A percentile compares a stretch with the other conserved stretches of the same genome.
Evolutionary conservation across 2,329 filamentous ascomycete genomes (phyloP).

Genomic region (Intubia oerlemansii): DNA sequence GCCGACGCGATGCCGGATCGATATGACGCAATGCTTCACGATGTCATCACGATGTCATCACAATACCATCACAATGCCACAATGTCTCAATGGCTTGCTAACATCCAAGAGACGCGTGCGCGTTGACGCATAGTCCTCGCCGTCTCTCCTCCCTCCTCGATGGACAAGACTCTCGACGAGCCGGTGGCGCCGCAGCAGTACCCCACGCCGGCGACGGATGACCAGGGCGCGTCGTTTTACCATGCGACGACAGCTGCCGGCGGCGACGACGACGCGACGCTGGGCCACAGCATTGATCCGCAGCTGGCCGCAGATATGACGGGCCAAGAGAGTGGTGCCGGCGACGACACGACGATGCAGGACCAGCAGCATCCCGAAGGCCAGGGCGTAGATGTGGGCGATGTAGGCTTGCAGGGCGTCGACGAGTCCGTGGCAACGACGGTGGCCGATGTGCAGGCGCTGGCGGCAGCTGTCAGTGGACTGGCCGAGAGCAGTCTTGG

Average conservation of each 20-base stretch:
- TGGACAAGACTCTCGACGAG: conserved; percentile 17
- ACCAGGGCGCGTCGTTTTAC: conserved; percentile 20
- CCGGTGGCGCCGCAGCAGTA: conserved; percentile 23
- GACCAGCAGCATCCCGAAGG: too few species aligned
- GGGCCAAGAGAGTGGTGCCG: conserved; percentile 1
- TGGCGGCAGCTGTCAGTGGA: conserved; percentile 1
- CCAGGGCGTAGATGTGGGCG: too few species aligned
- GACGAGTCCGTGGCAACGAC: too few species aligned
- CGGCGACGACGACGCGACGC: conserved; percentile 4
- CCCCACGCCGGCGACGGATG: conserved; percentile 23
- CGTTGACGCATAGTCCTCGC: too few species aligned
- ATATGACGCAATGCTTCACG: conserved; percentile 1
- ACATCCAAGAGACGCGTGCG: too few species aligned
- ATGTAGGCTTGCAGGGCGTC: too few species aligned
- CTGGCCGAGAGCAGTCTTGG: too few species aligned
- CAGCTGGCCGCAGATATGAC: conserved; percentile 9
- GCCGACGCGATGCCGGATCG: neutral
- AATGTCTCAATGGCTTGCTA: too few species aligned
- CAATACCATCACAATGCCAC: too few species aligned
- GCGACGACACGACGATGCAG: neutral
- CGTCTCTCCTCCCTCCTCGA: neutral
- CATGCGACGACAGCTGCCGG: too few species aligned
- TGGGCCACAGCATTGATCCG: conserved; percentile 13
- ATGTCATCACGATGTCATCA: neutral
- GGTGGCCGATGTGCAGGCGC: conserved; percentile 4